Base-by-base conservation (phyloP, 78 protist genomes). In the Parvularia atlantis region DNA sequence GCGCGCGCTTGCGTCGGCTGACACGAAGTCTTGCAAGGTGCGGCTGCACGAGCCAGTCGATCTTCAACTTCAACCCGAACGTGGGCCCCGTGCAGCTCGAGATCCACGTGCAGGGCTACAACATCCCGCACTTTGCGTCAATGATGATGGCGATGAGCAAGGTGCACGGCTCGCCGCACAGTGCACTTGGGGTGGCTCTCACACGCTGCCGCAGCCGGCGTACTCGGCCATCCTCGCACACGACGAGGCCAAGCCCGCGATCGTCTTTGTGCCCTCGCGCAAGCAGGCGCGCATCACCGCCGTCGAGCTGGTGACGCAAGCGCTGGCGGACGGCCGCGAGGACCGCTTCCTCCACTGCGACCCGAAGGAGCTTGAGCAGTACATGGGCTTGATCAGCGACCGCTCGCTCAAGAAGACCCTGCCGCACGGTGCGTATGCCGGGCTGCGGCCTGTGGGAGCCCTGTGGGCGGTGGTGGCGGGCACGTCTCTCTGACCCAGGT, bases 31-130 rank as follows among this genome's bases (percentile, higher is more conserved):
- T n/a, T n/a, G n/a, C n/a, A n/a, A n/a, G n/a, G n/a, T n/a, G n/a
- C n/a, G n/a, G n/a, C n/a, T n/a, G n/a, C n/a, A n/a, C n/a, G n/a
- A n/a, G n/a, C n/a, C n/a, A n/a, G n/a, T n/a, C n/a, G 36, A 24
- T 86, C 39, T 94, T 85, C 84, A 92, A 90, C 73, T 94, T 96
- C 72, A 96, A 86, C 66, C 94, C 99, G 36, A 74, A 73, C 52
- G 92, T 92, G 48, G 86, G 98, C n/a, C 98, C 99, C n/a, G 87
- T 91, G 16, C 91, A 89, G 41, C 78, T 93, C 36, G 95, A 92
- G 57, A 26, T 91, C 26, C 89, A 78, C 66, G 69, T 96, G n/a
- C 76, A 69, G 36, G 87, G 69, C 39, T 67, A 71, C 69, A 9
- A 10, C 66, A 43, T 57, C 24, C 6, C 54, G 22, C 67, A 69